Percentiles rank a stretch among this genome's conserved stretches.
phyloP scores from a whole-genome alignment of 2,329 filamentous ascomycete genomes.

The Lasiodiplodia sp. region DNA sequence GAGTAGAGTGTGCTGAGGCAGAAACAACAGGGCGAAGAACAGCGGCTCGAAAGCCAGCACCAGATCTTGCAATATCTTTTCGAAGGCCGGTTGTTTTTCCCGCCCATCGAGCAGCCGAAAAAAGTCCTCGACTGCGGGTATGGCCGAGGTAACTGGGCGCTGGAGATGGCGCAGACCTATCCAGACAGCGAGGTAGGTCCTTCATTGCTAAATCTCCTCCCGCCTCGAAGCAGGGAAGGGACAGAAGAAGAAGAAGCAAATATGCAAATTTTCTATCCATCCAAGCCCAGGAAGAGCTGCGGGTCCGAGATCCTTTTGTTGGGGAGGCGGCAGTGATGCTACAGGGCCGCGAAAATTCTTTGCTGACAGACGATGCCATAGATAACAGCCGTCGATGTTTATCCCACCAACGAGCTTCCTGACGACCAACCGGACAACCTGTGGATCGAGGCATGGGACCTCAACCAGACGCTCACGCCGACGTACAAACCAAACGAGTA shows the following conservation, averaged over 20 bases:
- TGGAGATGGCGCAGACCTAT: conserved; percentile 47
- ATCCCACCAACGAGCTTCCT: conserved; percentile 40
- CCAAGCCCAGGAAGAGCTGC: neutral
- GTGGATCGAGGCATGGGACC: conserved; percentile 43
- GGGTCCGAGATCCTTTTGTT: neutral
- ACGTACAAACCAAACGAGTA: conserved; percentile 76
- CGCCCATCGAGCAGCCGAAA: conserved; percentile 40
- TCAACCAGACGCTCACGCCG: conserved; percentile 46
- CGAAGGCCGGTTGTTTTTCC: conserved; percentile 39
- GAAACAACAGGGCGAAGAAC: conserved; percentile 44
- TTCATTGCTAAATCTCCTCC: neutral
- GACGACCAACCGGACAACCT: conserved; percentile 49
- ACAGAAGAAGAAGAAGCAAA: neutral
- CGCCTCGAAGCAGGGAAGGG: neutral
- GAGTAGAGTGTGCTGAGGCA: conserved; percentile 30
- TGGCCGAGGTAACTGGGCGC: conserved; percentile 48
- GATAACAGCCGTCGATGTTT: conserved; percentile 50
- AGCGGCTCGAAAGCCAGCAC: conserved; percentile 46
- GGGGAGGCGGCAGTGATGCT: neutral
- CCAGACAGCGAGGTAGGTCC: conserved; percentile 46
- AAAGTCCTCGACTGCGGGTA: conserved; percentile 51
- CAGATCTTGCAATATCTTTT: conserved; percentile 43
- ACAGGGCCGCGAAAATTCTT: neutral
- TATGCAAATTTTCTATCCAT: neutral
- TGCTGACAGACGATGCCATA: conserved; percentile 31